Evolutionary conservation across 345 rosid species (phyloP).

Genomic region (Gossypium turneri): DNA sequence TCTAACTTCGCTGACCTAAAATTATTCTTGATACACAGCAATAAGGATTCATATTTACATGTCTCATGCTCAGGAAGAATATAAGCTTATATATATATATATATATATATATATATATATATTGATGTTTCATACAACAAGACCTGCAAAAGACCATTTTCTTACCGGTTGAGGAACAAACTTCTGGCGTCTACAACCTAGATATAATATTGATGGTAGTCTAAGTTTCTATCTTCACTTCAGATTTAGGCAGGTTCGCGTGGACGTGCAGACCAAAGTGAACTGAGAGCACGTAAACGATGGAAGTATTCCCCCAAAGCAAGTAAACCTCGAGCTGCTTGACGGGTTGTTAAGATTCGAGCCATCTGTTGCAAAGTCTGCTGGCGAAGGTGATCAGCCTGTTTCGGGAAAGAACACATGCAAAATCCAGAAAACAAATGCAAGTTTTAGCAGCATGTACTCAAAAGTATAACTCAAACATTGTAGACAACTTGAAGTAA

Average conservation of each 20-base stretch:
- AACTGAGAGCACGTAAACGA: constrained; percentile 89
- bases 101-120: too few relatives aligned
- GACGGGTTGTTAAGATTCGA: constrained; percentile 65
- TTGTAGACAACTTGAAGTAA: background rate
- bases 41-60: too few relatives aligned
- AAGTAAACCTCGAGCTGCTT: constrained; percentile 78
- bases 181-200: constrained; percentile 4
- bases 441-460: too few relatives aligned
- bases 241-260: constrained; percentile 30
- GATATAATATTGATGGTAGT: background rate
- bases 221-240: background rate
- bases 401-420: constrained; percentile 20
- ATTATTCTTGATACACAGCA: too few relatives aligned
- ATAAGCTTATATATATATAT: too few relatives aligned
- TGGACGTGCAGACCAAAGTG: constrained; percentile 93
- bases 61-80: too few relatives aligned
- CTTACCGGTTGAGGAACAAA: background rate
- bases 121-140: too few relatives aligned
- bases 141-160: too few relatives aligned
- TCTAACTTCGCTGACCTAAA: too few relatives aligned
- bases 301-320: constrained; percentile 70
- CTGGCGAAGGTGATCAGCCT: constrained; percentile 86
- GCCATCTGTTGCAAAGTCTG: constrained; percentile 76
- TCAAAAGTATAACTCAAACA: too few relatives aligned
- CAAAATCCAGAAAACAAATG: constrained; percentile 6